Conservation (phyloP, 257 asterid species). For the Primulina huaijiensis region DNA sequence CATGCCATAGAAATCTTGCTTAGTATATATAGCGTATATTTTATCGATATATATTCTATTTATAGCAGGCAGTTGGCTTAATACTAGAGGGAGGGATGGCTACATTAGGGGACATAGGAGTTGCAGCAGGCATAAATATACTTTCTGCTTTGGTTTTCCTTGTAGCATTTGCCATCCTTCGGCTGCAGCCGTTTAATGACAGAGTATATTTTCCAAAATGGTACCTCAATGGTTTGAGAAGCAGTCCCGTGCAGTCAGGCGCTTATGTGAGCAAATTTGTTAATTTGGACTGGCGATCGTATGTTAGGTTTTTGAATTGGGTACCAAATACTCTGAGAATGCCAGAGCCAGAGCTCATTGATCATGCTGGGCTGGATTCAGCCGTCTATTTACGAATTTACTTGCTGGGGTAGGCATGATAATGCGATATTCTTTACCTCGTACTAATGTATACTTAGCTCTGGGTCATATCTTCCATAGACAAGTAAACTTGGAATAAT, state of each 20-base stretch:
- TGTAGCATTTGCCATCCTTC: conserved; percentile 77
- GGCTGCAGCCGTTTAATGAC: conserved; percentile 91
- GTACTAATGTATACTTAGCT: conserved; percentile 6
- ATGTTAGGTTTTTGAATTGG: conserved; percentile 79
- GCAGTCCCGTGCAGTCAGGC: conserved; percentile 68
- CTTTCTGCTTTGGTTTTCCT: conserved; percentile 72
- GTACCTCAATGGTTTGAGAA: conserved; percentile 85
- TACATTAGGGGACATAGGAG: conserved; percentile 66
- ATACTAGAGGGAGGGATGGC: conserved; percentile 55
- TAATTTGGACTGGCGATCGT: conserved; percentile 76
- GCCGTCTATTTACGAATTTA: conserved; percentile 87
- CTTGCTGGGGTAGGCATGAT: conserved; percentile 65
- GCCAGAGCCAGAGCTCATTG: conserved; percentile 95
- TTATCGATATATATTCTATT: conserved; percentile 2
- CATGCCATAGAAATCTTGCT: conserved; percentile 17
- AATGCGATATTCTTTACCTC: conserved; percentile 13
- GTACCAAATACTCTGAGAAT: conserved; percentile 85
- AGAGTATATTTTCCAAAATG: conserved; percentile 96
- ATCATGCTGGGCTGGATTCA: conserved; percentile 95
- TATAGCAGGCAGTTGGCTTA: conserved; percentile 34
- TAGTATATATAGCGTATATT: background rate
- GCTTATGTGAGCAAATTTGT: conserved; percentile 61
- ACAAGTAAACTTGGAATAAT: background rate
- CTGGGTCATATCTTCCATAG: background rate
- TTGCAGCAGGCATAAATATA: conserved; percentile 75